phyloP scores from a whole-genome alignment of 2,329 filamentous ascomycete species.

The Fusarium chlamydosporum region DNA sequence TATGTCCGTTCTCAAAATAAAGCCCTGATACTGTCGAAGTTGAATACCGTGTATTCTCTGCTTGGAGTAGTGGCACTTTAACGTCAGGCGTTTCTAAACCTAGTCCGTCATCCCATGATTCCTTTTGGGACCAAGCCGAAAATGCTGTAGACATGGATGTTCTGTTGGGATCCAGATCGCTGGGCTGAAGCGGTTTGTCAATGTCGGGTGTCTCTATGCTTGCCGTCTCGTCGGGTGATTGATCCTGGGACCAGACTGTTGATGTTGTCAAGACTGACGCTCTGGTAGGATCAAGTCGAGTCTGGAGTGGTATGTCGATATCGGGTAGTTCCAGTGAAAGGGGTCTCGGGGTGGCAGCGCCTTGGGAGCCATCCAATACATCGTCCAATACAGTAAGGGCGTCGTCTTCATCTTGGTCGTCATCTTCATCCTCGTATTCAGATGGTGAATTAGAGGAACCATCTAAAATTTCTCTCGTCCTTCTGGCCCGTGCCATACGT shows the following conservation, averaged over 20 bases:
- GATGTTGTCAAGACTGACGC: slow-evolving; percentile 33
- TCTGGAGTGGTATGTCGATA: slow-evolving; percentile 28
- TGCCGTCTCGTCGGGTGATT: slow-evolving; percentile 1
- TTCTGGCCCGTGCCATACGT: slow-evolving; percentile 9
- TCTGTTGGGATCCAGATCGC: slow-evolving; percentile 25
- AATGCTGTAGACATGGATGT: slow-evolving; percentile 24
- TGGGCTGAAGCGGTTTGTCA: slow-evolving; percentile 24
- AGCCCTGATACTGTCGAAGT: slow-evolving; percentile 34
- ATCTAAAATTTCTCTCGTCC: slow-evolving; percentile 8
- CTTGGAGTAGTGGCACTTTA: slow-evolving; percentile 25
- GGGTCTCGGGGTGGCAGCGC: slow-evolving; percentile 26
- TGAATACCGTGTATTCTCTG: slow-evolving; percentile 28
- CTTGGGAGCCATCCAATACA: slow-evolving; percentile 23
- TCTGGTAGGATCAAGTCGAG: slow-evolving; percentile 18
- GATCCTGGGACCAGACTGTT: slow-evolving; percentile 32
- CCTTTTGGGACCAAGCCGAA: slow-evolving; percentile 21
- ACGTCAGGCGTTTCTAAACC: slow-evolving; percentile 23
- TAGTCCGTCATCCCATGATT: not conserved
- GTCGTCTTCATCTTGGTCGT: slow-evolving; percentile 21
- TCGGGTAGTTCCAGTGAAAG: slow-evolving; percentile 29
- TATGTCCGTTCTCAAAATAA: slow-evolving; percentile 25
- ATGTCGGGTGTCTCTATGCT: slow-evolving; percentile 31
- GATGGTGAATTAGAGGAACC: slow-evolving; percentile 33
- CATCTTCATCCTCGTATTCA: slow-evolving; percentile 32
- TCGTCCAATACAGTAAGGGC: slow-evolving; percentile 34